Conservation (phyloP, 495 filamentous ascomycete genomes). For the Lasiosphaeria hispida region DNA sequence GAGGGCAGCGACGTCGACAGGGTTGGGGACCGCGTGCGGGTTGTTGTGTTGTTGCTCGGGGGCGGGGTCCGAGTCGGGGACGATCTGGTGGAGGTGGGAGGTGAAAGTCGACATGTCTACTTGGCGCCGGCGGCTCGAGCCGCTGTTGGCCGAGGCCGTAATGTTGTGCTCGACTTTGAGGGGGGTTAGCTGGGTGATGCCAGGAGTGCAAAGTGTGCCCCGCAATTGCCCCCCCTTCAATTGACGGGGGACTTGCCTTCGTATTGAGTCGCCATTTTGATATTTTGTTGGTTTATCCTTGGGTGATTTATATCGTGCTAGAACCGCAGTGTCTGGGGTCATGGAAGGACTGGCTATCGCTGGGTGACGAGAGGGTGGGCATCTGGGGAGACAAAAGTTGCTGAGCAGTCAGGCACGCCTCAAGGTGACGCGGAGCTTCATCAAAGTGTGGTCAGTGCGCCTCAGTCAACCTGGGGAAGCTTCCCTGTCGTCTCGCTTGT, state of each 20-base stretch:
- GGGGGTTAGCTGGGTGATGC: not conserved
- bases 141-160: constrained; percentile 34
- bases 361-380: too few species aligned
- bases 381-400: too few species aligned
- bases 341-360: not conserved
- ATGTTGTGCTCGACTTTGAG: constrained; percentile 84
- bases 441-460: not conserved
- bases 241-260: constrained; percentile 36
- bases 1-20: constrained; percentile 66
- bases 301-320: not conserved
- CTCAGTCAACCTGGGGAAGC: not conserved
- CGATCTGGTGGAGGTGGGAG: constrained; percentile 65
- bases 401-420: constrained; percentile 15
- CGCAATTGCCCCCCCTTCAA: not conserved
- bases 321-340: not conserved
- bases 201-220: constrained; percentile 2
- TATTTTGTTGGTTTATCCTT: not conserved
- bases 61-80: constrained; percentile 39
- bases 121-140: constrained; percentile 53
- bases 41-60: constrained; percentile 48
- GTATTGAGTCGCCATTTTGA: constrained; percentile 46
- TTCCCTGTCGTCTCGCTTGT: not conserved
- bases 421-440: constrained; percentile 30
- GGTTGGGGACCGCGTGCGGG: constrained; percentile 66
- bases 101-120: constrained; percentile 90